Evolutionary conservation across 2,329 filamentous ascomycete genomes (phyloP).

Genomic region (Capronia americana): DNA sequence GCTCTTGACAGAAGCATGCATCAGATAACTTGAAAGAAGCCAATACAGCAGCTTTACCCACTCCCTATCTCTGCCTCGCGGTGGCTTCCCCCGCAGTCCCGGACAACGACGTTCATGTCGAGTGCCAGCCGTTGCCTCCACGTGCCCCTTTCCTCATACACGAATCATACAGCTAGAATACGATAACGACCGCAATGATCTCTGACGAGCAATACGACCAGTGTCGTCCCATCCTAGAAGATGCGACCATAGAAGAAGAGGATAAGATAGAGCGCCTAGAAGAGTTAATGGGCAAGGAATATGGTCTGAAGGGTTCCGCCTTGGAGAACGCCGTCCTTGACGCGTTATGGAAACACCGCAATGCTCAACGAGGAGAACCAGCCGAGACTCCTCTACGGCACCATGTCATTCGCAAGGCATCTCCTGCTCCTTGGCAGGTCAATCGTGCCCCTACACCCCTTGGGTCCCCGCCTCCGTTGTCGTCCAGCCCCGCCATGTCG

Average conservation of each 20-base stretch:
- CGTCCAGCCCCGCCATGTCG: constrained; percentile 75
- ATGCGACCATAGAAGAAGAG: constrained; percentile 84
- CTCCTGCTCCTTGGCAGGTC: constrained; percentile 90
- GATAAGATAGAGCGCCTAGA: constrained; percentile 93
- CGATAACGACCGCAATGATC: constrained; percentile 67
- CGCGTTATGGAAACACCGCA: constrained; percentile 74
- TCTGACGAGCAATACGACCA: constrained; percentile 92
- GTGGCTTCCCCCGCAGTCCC: not conserved
- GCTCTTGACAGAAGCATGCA: not conserved
- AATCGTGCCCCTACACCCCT: constrained; percentile 76
- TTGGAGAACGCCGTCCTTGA: constrained; percentile 92
- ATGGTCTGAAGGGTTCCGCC: constrained; percentile 73
- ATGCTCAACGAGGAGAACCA: constrained; percentile 58
- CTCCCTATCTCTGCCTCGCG: not conserved
- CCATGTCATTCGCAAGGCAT: constrained; percentile 86
- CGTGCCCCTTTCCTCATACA: not conserved
- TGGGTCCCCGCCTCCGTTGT: constrained; percentile 80
- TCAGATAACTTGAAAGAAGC: not conserved
- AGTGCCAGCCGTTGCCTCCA: constrained; percentile 3
- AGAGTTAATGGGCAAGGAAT: constrained; percentile 80
- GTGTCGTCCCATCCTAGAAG: constrained; percentile 85
- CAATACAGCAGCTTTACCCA: constrained; percentile 4
- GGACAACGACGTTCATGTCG: constrained; percentile 23
- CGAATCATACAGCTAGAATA: constrained; percentile 12
- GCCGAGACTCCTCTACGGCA: constrained; percentile 87